Percentiles rank a stretch among this genome's conserved stretches.
phyloP scores from a whole-genome alignment of 176 grass and related monocot species.

The Lolium perenne region DNA sequence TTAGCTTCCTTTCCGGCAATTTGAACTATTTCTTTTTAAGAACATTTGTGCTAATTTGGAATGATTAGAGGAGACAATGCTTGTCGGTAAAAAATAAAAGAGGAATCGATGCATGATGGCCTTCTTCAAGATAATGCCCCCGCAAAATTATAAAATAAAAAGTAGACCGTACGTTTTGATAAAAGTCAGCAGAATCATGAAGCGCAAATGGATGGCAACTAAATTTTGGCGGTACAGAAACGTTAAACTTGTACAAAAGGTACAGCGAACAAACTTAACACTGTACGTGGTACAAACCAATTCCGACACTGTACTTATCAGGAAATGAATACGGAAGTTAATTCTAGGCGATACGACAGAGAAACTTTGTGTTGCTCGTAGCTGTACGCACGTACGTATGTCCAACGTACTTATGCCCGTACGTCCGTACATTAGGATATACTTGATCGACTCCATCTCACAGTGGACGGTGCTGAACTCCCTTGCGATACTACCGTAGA shows the following conservation, averaged over 20 bases:
- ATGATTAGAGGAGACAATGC: no score
- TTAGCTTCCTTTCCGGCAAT: no score
- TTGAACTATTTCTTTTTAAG: no score
- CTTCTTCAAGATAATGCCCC: no score
- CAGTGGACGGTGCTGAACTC: neutral
- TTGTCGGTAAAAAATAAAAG: no score
- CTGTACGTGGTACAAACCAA: slow-evolving; percentile 19
- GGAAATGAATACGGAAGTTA: slow-evolving; percentile 21
- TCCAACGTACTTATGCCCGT: slow-evolving; percentile 3
- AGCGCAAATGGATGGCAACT: slow-evolving; percentile 31
- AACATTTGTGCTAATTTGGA: no score
- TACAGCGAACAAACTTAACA: slow-evolving; percentile 22
- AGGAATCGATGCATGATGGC: neutral
- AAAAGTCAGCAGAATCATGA: slow-evolving; percentile 43
- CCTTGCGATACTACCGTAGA: no score
- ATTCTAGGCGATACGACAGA: slow-evolving; percentile 3
- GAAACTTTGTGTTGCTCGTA: slow-evolving; percentile 8
- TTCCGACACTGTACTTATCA: slow-evolving; percentile 43
- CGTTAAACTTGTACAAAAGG: neutral
- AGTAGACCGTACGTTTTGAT: neutral
- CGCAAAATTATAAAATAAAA: neutral
- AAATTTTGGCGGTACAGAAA: slow-evolving; percentile 32
- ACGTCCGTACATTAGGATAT: neutral
- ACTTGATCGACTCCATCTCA: neutral
- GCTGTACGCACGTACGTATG: slow-evolving; percentile 22